These are phyloP conservation scores for Sporothrix curviconia DNA, from an alignment of 2,329 filamentous ascomycete species.

Conservation along the genomic window DNA sequence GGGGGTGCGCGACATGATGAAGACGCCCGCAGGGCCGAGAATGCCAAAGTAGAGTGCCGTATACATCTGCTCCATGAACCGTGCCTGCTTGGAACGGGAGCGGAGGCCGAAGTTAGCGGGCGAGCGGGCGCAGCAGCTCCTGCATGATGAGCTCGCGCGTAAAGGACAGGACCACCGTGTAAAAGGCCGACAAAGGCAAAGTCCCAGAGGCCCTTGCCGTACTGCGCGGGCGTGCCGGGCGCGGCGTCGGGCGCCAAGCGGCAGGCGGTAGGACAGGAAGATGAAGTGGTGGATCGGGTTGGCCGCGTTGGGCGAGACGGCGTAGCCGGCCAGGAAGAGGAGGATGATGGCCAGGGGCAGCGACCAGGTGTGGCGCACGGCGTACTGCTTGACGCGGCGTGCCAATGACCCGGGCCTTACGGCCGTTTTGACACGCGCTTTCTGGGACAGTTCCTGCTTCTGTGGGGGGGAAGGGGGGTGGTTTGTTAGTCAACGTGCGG, in stretches of 20 bases:
- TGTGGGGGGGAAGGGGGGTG: too few species aligned
- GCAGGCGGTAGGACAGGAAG: slow-evolving; percentile 81
- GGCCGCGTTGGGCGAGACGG: slow-evolving; percentile 65
- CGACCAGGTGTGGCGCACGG: slow-evolving; percentile 54
- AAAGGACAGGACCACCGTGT: slow-evolving; percentile 83
- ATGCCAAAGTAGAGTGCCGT: slow-evolving; percentile 84
- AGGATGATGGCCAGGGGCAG: slow-evolving; percentile 62
- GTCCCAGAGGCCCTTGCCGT: slow-evolving; percentile 84
- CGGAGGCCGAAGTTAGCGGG: slow-evolving; percentile 62
- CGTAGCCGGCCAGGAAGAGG: slow-evolving; percentile 61
- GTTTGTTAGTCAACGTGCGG: too few species aligned
- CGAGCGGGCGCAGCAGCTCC: slow-evolving; percentile 71
- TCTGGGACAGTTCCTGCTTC: slow-evolving; percentile 13
- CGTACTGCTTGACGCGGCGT: slow-evolving; percentile 46
- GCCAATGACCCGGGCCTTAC: slow-evolving; percentile 48
- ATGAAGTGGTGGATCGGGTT: slow-evolving; percentile 78
- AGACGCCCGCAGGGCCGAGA: slow-evolving; percentile 77
- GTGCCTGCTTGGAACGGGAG: slow-evolving; percentile 69
- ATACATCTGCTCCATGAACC: slow-evolving; percentile 96
- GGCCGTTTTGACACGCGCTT: slow-evolving; percentile 48
- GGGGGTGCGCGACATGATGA: slow-evolving; percentile 83
- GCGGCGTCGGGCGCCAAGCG: slow-evolving; percentile 37
- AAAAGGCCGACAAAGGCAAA: slow-evolving; percentile 83
- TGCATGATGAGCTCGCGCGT: slow-evolving; percentile 97
- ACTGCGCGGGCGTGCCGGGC: slow-evolving; percentile 52